Evolutionary conservation across 2,329 filamentous ascomycete species (phyloP), one percentile per base, ranked within the genome.

Genomic region (Orbilia brochopaga): DNA sequence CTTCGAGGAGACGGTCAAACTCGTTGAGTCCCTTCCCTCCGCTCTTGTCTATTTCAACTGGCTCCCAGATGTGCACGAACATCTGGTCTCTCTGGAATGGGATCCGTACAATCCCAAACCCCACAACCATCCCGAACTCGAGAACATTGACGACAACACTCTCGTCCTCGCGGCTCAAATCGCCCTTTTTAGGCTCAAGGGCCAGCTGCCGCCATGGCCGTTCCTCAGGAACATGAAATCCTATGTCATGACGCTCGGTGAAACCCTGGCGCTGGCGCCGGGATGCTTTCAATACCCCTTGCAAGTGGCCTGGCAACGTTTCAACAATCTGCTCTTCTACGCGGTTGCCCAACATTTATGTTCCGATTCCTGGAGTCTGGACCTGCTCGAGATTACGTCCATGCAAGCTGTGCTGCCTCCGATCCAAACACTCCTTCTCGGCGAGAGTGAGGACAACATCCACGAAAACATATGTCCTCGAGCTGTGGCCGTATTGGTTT

Each of bases 151-250:
- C 46, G 46, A 50, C 24, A 50, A 50, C 10, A 50, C 11, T n/a
- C 46, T 50, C 17, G 46, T 50, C 46, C 17, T 50, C 17, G 46
- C 46, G 10, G 17, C 46, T 50, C 46, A 50, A 50, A 50, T 50
- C 46, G 10, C 46, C 17, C 10, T 50, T 21, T 50, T 50, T 17
- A 50, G 1, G 11, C 46, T 50, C 17, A 50, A 50, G 46, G 46
- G 21, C 17, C 19, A 50, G 17, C 17, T 50, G 46, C 46, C 17
- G 46, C 46, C 46, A 50, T 50, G 46, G 46, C 17, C 15, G 3
- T 50, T 50, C 17, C 46, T 50, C 3, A 50, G 46, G 46, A 17
- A 50, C 24, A 50, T 50, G 46, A 50, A 50, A 50, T 50, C 46
- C 13, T 50, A 50, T 50, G 46, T 21, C 46, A 50, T 3, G 1